A percentile compares a stretch with the other conserved stretches of the same genome.
These are phyloP conservation scores for Cadophora malorum DNA, from an alignment of 2,329 filamentous ascomycete species.

Conservation along the genomic window DNA sequence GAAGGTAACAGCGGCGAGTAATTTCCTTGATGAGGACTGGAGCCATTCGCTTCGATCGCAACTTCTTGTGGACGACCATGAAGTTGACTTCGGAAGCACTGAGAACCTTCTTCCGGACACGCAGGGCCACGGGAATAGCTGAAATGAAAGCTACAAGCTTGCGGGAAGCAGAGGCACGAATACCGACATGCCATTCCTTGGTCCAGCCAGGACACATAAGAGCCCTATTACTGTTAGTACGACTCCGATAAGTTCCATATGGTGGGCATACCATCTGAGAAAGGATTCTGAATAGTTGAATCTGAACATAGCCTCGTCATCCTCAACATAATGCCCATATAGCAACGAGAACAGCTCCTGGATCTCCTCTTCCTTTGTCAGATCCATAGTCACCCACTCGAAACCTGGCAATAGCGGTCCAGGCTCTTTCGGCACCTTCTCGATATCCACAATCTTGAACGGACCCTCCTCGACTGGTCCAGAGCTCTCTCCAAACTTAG, in stretches of 20 bases:
- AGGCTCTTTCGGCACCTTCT: slow-evolving; percentile 79
- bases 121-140: slow-evolving; percentile 84
- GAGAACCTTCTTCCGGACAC: slow-evolving; percentile 77
- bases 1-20: slow-evolving; percentile 86
- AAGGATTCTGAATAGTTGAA: slow-evolving; percentile 95
- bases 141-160: slow-evolving; percentile 97
- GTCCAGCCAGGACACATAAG: slow-evolving; percentile 94
- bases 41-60: slow-evolving; percentile 88
- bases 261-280: slow-evolving; percentile 75
- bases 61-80: slow-evolving; percentile 96
- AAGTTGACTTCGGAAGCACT: slow-evolving; percentile 96
- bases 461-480: slow-evolving; percentile 75
- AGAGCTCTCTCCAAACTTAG: slow-evolving; percentile 73
- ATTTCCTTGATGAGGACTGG: slow-evolving; percentile 98
- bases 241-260: not conserved
- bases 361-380: slow-evolving; percentile 78
- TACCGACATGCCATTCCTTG: slow-evolving; percentile 93
- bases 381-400: slow-evolving; percentile 92
- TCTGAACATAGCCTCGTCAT: slow-evolving; percentile 95
- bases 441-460: slow-evolving; percentile 79
- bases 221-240: slow-evolving; percentile 64
- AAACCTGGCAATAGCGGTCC: slow-evolving; percentile 80
- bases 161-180: slow-evolving; percentile 80
- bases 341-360: slow-evolving; percentile 92
- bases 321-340: slow-evolving; percentile 95